A percentile compares a stretch with the other conserved stretches of the same genome.
Conservation (phyloP, 345 rosid genomes). For the Hibiscus syriacus region DNA sequence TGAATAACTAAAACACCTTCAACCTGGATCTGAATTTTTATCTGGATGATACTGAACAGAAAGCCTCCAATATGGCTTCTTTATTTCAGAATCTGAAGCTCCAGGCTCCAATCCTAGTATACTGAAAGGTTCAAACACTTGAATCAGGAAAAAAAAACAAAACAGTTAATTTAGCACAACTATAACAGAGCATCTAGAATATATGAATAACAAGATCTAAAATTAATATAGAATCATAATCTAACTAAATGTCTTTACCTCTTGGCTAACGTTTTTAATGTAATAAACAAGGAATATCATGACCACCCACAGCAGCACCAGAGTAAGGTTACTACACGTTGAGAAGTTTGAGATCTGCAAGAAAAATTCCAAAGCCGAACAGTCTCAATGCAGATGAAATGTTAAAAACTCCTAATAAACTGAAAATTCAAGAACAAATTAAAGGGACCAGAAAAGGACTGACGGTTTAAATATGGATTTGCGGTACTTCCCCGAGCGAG, state of each 20-base stretch:
- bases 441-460: slow-evolving; percentile 9
- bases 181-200: background rate
- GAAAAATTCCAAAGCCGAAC: too few relatives aligned
- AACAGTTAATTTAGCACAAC: slow-evolving; percentile 1
- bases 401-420: background rate
- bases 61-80: slow-evolving; percentile 85
- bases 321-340: slow-evolving; percentile 82
- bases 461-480: slow-evolving; percentile 76
- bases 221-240: background rate
- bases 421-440: slow-evolving; percentile 4
- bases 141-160: slow-evolving; percentile 34
- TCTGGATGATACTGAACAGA: too few relatives aligned
- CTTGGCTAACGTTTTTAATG: too few relatives aligned
- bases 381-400: background rate
- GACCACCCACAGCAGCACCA: slow-evolving; percentile 71
- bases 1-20: too few relatives aligned
- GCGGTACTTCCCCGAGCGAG: slow-evolving; percentile 76
- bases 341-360: too few relatives aligned
- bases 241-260: slow-evolving; percentile 29
- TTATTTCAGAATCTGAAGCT: slow-evolving; percentile 78
- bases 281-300: slow-evolving; percentile 93
- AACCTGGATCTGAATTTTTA: too few relatives aligned
- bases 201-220: background rate
- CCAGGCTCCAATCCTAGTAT: slow-evolving; percentile 76
- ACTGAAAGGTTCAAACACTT: too few relatives aligned